Evolutionary conservation across 2,329 filamentous ascomycete genomes (phyloP).

Genomic region (Sclerotinia glacialis): DNA sequence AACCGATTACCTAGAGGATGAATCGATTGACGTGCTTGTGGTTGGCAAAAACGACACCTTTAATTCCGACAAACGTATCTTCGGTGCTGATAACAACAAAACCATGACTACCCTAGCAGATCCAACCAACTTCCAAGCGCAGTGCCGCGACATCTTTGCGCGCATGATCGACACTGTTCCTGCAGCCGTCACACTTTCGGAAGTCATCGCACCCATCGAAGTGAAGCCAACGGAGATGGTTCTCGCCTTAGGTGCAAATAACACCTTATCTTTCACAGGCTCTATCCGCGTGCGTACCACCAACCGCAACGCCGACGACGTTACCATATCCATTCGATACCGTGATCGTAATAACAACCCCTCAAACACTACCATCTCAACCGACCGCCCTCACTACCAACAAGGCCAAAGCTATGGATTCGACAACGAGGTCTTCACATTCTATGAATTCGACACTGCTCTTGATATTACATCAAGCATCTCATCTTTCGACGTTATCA

Average conservation of each 20-base stretch:
- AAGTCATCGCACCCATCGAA: constrained; percentile 51
- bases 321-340: neutral
- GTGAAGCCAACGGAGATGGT: neutral
- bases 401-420: neutral
- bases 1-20: neutral
- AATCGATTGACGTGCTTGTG: constrained; percentile 35
- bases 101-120: constrained; percentile 51
- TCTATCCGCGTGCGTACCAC: constrained; percentile 12
- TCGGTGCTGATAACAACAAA: constrained; percentile 52
- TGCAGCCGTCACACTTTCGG: constrained; percentile 48
- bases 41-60: constrained; percentile 47
- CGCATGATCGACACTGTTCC: constrained; percentile 61
- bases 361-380: neutral
- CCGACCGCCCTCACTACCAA: neutral
- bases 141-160: constrained; percentile 52
- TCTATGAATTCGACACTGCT: neutral
- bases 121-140: constrained; percentile 44
- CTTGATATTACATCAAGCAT: neutral
- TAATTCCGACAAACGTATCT: constrained; percentile 54
- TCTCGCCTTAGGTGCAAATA: neutral
- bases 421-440: neutral
- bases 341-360: neutral
- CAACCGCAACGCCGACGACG: neutral
- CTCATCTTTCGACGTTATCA: constrained; percentile 5
- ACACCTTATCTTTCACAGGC: neutral